A percentile compares a stretch with the other conserved stretches of the same genome.
These are phyloP conservation scores for Vanrija pseudolonga DNA, from an alignment of 1,284 basidiomycete genomes.

Conservation along the genomic window DNA sequence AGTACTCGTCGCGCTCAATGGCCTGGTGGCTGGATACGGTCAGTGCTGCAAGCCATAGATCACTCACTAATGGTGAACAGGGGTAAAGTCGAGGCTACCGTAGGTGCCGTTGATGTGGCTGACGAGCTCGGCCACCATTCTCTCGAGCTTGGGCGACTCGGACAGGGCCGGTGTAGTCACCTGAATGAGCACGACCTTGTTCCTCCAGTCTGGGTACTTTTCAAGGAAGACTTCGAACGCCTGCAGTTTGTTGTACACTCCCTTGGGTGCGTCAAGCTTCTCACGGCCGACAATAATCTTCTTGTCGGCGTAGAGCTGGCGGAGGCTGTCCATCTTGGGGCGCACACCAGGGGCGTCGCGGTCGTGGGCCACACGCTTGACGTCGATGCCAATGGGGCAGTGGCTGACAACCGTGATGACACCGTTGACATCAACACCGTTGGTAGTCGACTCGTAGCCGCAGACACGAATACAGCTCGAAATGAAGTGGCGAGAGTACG, in stretches of 20 bases:
- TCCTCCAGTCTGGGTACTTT: constrained; percentile 93
- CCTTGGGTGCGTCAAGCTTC: constrained; percentile 97
- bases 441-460: constrained; percentile 81
- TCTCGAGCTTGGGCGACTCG: constrained; percentile 89
- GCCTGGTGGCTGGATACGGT: constrained; percentile 73
- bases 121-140: constrained; percentile 90
- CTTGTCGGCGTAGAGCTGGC: constrained; percentile 86
- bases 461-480: constrained; percentile 94
- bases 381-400: constrained; percentile 97
- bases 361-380: constrained; percentile 79
- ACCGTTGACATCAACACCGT: constrained; percentile 86
- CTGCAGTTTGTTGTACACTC: constrained; percentile 93
- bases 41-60: not conserved
- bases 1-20: constrained; percentile 97
- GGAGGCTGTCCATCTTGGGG: constrained; percentile 83
- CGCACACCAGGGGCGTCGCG: constrained; percentile 72
- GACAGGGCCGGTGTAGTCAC: constrained; percentile 94
- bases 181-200: constrained; percentile 68
- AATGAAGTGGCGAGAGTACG: constrained; percentile 91
- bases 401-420: constrained; percentile 80
- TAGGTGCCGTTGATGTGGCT: constrained; percentile 97
- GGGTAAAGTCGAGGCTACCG: constrained; percentile 91
- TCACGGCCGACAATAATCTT: constrained; percentile 99
- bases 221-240: constrained; percentile 93
- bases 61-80: constrained; percentile 92